These are phyloP conservation scores for Talaromyces sp. DNA, from an alignment of 2,329 filamentous ascomycete genomes.

Conservation along the genomic window DNA sequence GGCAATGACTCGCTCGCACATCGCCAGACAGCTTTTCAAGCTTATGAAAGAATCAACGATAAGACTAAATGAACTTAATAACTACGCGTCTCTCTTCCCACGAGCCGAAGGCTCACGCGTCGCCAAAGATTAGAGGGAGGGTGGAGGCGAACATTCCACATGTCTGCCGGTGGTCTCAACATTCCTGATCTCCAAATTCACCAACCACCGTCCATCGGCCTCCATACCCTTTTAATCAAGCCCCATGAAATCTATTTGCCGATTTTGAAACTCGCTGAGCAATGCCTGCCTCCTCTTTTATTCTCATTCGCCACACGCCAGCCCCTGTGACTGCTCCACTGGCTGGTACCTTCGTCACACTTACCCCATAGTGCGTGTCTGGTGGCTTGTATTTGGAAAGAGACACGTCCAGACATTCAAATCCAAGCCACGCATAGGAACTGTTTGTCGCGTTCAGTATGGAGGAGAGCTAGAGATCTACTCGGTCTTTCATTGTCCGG, in stretches of 20 bases:
- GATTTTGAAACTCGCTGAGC: background rate
- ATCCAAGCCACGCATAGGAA: background rate
- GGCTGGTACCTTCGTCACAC: background rate
- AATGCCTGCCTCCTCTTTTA: slow-evolving; percentile 10
- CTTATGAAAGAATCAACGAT: background rate
- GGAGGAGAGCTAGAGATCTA: background rate
- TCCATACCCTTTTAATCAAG: background rate
- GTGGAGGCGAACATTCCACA: slow-evolving; percentile 10
- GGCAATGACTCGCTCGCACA: background rate
- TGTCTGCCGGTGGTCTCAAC: background rate
- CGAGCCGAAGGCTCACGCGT: background rate
- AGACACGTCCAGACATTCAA: background rate
- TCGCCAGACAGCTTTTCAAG: background rate
- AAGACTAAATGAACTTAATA: background rate
- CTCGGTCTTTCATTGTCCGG: background rate
- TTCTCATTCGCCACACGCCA: slow-evolving; percentile 7
- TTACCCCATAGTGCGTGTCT: background rate
- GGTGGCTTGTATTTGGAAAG: background rate
- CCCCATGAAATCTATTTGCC: slow-evolving; percentile 2
- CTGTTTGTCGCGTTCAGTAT: background rate
- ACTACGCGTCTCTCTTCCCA: background rate
- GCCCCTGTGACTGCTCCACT: slow-evolving; percentile 1
- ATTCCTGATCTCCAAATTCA: slow-evolving; percentile 5
- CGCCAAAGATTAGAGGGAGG: background rate
- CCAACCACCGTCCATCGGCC: slow-evolving; percentile 3